A percentile compares a stretch with the other conserved stretches of the same genome.
Evolutionary conservation across 2,329 filamentous ascomycete genomes (phyloP).

Genomic region (Leptodontidium sp.): DNA sequence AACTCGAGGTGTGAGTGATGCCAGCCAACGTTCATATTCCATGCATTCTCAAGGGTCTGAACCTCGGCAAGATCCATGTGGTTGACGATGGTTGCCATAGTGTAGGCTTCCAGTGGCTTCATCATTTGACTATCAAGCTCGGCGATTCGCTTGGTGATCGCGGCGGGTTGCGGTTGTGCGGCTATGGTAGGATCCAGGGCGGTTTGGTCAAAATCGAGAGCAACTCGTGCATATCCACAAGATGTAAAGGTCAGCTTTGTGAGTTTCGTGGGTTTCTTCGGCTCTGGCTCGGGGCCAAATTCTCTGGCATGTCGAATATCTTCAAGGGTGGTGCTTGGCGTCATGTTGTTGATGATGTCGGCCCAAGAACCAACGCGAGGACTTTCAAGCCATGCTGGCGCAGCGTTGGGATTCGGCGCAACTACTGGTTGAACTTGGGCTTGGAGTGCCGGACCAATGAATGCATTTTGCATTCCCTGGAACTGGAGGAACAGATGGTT

Average conservation of each 20-base stretch:
- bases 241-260: constrained; percentile 42
- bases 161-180: constrained; percentile 26
- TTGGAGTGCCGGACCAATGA: not conserved
- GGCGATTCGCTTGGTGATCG: constrained; percentile 37
- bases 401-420: constrained; percentile 22
- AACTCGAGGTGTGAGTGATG: constrained; percentile 23
- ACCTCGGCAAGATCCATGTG: constrained; percentile 38
- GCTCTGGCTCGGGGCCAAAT: constrained; percentile 41
- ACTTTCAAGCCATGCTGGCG: constrained; percentile 47
- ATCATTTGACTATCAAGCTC: constrained; percentile 44
- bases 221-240: constrained; percentile 45
- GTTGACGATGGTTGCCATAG: constrained; percentile 42
- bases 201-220: constrained; percentile 45
- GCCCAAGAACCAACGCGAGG: constrained; percentile 57
- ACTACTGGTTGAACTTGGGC: constrained; percentile 15
- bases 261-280: constrained; percentile 34
- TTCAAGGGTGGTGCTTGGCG: constrained; percentile 54
- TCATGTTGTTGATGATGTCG: constrained; percentile 57
- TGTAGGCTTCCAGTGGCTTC: constrained; percentile 40
- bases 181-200: constrained; percentile 31
- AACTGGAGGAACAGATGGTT: constrained; percentile 18
- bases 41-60: constrained; percentile 41
- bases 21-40: constrained; percentile 42
- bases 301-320: constrained; percentile 51
- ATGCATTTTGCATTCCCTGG: constrained; percentile 1